A percentile compares a stretch with the other conserved stretches of the same genome.
Evolutionary conservation across 306 rosid genomes (phyloP).

Genomic region (Cajanus cajan): DNA sequence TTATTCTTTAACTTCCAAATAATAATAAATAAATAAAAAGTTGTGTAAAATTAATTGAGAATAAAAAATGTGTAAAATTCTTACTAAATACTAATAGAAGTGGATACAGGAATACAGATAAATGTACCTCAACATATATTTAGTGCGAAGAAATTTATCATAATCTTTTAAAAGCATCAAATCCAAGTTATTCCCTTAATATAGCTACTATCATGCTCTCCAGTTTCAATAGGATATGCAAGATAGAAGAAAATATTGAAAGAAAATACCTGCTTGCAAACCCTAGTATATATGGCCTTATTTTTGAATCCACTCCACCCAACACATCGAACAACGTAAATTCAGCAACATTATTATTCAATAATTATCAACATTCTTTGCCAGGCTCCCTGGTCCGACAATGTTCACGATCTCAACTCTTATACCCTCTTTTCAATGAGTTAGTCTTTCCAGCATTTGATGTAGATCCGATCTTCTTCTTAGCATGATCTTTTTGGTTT

Average conservation of each 20-base stretch:
- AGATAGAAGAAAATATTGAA: background rate
- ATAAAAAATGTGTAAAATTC: background rate
- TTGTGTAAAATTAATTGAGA: background rate
- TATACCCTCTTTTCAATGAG: conserved; percentile 39
- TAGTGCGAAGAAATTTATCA: background rate
- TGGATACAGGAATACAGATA: background rate
- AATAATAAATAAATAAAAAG: background rate
- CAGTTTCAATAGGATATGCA: background rate
- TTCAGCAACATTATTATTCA: background rate
- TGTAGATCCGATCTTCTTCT: conserved; percentile 39
- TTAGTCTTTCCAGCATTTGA: conserved; percentile 35
- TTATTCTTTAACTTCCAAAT: background rate
- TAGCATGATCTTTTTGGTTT: conserved; percentile 35
- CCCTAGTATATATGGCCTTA: conserved; percentile 19
- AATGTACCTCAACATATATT: background rate
- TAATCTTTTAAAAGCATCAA: background rate
- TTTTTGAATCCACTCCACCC: conserved; percentile 18
- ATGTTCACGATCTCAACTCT: background rate
- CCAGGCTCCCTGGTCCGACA: background rate
- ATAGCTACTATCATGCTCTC: background rate
- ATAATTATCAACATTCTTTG: background rate
- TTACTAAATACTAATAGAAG: background rate
- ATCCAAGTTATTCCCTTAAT: background rate
- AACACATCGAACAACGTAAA: background rate
- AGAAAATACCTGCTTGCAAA: background rate